Conservation (phyloP, 1,284 basidiomycete species). For the Thelephora terrestris region DNA sequence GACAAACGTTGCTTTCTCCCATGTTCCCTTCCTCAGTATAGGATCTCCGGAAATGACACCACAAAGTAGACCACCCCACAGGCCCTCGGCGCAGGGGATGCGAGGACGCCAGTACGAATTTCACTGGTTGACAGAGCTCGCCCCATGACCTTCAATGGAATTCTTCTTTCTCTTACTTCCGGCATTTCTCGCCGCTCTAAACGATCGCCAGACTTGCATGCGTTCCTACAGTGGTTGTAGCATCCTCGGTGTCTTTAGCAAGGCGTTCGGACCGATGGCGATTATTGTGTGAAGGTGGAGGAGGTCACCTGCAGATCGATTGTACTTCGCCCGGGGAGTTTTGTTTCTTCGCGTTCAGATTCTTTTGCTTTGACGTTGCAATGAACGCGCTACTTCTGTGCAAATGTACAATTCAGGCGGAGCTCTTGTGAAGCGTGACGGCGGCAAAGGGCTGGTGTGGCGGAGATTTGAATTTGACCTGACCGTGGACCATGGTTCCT, state of each 20-base stretch:
- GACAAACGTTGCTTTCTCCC: constrained; percentile 38
- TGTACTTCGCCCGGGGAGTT: constrained; percentile 13
- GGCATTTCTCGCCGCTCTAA: constrained; percentile 25
- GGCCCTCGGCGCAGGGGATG: constrained; percentile 50
- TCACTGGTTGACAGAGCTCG: constrained; percentile 60
- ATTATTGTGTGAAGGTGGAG: constrained; percentile 1
- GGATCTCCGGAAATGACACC: constrained; percentile 50
- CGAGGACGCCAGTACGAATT: constrained; percentile 57
- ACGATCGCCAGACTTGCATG: neutral
- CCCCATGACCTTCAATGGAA: constrained; percentile 64
- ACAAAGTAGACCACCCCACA: constrained; percentile 25
- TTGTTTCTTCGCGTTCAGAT: constrained; percentile 31
- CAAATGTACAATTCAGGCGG: constrained; percentile 60
- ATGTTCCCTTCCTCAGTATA: constrained; percentile 63
- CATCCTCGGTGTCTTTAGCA: constrained; percentile 5
- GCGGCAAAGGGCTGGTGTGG: too few relatives aligned
- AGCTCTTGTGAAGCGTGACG: constrained; percentile 51
- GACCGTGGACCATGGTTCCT: too few relatives aligned
- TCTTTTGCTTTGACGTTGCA: constrained; percentile 42
- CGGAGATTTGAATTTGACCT: neutral
- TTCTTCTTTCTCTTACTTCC: constrained; percentile 47
- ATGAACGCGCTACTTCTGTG: constrained; percentile 46
- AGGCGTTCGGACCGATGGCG: constrained; percentile 9
- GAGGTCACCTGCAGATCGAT: constrained; percentile 3
- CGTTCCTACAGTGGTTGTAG: constrained; percentile 5